Percentiles rank a stretch among this genome's conserved stretches.
Conservation (phyloP, 805 yeast genomes). For the Metahyphopichia silvanorum region DNA sequence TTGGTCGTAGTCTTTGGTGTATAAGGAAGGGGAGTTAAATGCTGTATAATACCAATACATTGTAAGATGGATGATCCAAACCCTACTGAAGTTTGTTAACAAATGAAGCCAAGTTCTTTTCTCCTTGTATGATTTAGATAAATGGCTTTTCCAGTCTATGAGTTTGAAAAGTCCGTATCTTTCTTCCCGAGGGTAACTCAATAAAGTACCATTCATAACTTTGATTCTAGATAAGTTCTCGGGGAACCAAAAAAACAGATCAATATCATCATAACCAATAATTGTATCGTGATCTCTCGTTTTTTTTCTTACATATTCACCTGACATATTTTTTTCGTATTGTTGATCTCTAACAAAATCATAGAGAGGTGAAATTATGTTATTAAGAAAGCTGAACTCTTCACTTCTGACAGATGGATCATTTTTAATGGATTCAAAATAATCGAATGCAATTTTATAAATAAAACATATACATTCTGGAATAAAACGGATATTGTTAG, state of each 20-base stretch:
- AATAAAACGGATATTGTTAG: slow-evolving; percentile 57
- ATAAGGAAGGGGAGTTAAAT: slow-evolving; percentile 48
- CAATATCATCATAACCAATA: slow-evolving; percentile 55
- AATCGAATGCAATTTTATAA: slow-evolving; percentile 24
- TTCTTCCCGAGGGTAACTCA: slow-evolving; percentile 21
- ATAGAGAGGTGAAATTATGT: slow-evolving; percentile 49
- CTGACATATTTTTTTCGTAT: slow-evolving; percentile 48
- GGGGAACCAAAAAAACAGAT: slow-evolving; percentile 50
- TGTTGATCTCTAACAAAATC: slow-evolving; percentile 66
- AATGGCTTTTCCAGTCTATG: slow-evolving; percentile 40
- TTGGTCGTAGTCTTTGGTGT: slow-evolving; percentile 41
- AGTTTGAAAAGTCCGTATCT: slow-evolving; percentile 28
- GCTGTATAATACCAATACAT: slow-evolving; percentile 52
- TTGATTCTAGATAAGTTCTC: slow-evolving; percentile 30
- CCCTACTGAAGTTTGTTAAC: slow-evolving; percentile 47
- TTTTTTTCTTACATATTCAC: slow-evolving; percentile 50
- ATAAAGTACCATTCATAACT: slow-evolving; percentile 30
- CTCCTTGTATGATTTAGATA: slow-evolving; percentile 47
- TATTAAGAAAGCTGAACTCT: slow-evolving; percentile 28
- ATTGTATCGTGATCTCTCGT: slow-evolving; percentile 67
- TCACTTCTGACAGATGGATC: not conserved
- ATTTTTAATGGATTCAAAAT: slow-evolving; percentile 10
- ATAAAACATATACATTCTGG: slow-evolving; percentile 41
- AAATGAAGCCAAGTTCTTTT: slow-evolving; percentile 50
- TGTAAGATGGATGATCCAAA: slow-evolving; percentile 51